These are phyloP conservation scores for Papiliotrema terrestris DNA, from an alignment of 1,284 basidiomycete genomes.

Conservation along the genomic window DNA sequence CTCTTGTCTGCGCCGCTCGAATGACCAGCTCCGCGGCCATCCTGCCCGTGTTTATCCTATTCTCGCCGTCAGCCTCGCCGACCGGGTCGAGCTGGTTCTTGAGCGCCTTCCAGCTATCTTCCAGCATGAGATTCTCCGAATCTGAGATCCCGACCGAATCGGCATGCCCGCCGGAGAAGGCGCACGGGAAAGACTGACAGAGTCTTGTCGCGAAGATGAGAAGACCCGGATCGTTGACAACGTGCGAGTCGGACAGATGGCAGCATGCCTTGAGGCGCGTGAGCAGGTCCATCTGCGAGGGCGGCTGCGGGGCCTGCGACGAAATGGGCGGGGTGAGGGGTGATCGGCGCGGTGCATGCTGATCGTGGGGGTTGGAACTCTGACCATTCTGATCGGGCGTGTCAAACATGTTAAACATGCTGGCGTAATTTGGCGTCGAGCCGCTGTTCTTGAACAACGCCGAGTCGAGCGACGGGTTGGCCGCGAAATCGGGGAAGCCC, in stretches of 20 bases:
- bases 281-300: conserved; percentile 42
- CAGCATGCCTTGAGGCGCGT: conserved; percentile 47
- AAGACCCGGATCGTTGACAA: conserved; percentile 48
- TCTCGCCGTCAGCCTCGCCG: conserved; percentile 43
- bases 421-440: conserved; percentile 19
- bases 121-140: conserved; percentile 40
- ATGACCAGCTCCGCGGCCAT: conserved; percentile 49
- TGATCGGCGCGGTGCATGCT: background rate
- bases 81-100: conserved; percentile 41
- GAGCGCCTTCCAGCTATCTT: conserved; percentile 45
- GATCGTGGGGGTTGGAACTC: background rate
- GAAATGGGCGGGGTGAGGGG: conserved; percentile 5
- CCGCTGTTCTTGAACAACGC: conserved; percentile 18
- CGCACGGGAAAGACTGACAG: conserved; percentile 45
- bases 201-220: conserved; percentile 48
- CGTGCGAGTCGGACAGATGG: conserved; percentile 47
- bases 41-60: conserved; percentile 47
- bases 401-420: conserved; percentile 32
- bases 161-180: conserved; percentile 38
- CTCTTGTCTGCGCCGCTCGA: conserved; percentile 37
- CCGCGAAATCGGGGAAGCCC: conserved; percentile 26
- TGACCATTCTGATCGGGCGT: conserved; percentile 9
- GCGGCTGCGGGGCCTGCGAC: conserved; percentile 6
- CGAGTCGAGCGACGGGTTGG: conserved; percentile 8
- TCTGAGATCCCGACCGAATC: conserved; percentile 30